These are phyloP conservation scores for Wickerhamomyces rabaulensis DNA, from an alignment of 805 yeast genomes.

Conservation along the genomic window DNA sequence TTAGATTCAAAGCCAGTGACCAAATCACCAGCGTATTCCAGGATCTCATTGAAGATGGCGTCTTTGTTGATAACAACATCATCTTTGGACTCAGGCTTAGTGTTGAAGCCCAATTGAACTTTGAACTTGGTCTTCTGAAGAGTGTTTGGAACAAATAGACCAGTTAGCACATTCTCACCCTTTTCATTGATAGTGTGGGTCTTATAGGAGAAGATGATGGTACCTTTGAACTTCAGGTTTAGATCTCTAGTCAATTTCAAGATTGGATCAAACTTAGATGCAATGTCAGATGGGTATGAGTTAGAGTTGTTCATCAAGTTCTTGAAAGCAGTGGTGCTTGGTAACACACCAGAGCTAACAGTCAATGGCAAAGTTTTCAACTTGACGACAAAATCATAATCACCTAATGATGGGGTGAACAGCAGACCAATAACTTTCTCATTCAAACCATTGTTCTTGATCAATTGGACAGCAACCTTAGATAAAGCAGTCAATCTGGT, in stretches of 20 bases:
- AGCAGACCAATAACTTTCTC: slow-evolving; percentile 44
- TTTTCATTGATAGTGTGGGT: slow-evolving; percentile 47
- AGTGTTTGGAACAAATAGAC: slow-evolving; percentile 70
- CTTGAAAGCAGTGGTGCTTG: slow-evolving; percentile 46
- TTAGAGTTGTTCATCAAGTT: slow-evolving; percentile 39
- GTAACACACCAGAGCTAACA: slow-evolving; percentile 49
- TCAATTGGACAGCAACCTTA: slow-evolving; percentile 59
- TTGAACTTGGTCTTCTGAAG: slow-evolving; percentile 62
- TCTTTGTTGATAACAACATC: slow-evolving; percentile 60
- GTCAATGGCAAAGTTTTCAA: slow-evolving; percentile 43
- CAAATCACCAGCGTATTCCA: slow-evolving; percentile 63
- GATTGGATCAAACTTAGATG: slow-evolving; percentile 54
- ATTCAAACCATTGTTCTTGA: slow-evolving; percentile 40
- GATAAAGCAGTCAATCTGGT: slow-evolving; percentile 85
- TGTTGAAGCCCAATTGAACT: slow-evolving; percentile 72
- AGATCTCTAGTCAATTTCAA: slow-evolving; percentile 57
- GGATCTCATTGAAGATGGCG: slow-evolving; percentile 70
- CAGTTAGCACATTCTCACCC: slow-evolving; percentile 65
- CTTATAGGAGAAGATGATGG: slow-evolving; percentile 64
- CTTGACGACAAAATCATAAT: slow-evolving; percentile 75
- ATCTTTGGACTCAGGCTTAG: slow-evolving; percentile 52
- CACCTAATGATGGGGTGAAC: slow-evolving; percentile 78
- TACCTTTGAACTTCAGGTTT: slow-evolving; percentile 56
- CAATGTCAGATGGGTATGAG: slow-evolving; percentile 32
- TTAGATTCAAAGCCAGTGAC: slow-evolving; percentile 33